Evolutionary conservation across 805 yeast genomes (phyloP).

Genomic region (Saturnispora dispora): DNA sequence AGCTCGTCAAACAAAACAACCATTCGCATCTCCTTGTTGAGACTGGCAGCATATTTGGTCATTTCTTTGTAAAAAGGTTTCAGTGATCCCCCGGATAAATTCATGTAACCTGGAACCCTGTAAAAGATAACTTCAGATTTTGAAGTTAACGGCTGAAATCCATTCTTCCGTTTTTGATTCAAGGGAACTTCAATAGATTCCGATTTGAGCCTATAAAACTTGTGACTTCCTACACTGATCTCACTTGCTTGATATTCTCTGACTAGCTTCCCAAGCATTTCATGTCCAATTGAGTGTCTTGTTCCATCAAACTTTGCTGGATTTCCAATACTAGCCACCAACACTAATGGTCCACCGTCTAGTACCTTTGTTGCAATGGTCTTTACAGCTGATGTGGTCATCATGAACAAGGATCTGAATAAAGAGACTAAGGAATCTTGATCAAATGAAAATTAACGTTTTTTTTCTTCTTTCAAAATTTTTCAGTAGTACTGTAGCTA

Average conservation of each 20-base stretch:
- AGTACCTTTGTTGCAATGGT: not conserved
- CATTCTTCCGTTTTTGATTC: not conserved
- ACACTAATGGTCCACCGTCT: constrained; percentile 19
- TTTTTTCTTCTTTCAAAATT: not conserved
- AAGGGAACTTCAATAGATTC: not conserved
- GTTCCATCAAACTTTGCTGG: constrained; percentile 56
- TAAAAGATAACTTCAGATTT: constrained; percentile 9
- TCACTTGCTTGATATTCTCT: not conserved
- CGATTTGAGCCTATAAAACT: not conserved
- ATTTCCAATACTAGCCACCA: constrained; percentile 60
- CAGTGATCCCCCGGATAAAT: constrained; percentile 45
- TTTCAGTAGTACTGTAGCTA: not conserved
- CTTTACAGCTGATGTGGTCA: not conserved
- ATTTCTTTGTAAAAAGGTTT: constrained; percentile 35
- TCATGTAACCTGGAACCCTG: constrained; percentile 42
- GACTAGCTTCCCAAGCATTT: constrained; percentile 31
- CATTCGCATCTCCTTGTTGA: constrained; percentile 30
- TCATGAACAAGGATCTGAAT: not conserved
- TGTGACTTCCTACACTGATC: not conserved
- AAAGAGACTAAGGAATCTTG: not conserved
- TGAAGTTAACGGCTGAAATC: constrained; percentile 1
- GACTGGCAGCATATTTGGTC: constrained; percentile 16
- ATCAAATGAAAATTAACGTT: not conserved
- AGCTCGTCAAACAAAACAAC: constrained; percentile 77
- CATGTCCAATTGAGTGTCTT: constrained; percentile 74